Conservation (phyloP, 768 basidiomycete genomes). For the Lyophyllum atratum region DNA sequence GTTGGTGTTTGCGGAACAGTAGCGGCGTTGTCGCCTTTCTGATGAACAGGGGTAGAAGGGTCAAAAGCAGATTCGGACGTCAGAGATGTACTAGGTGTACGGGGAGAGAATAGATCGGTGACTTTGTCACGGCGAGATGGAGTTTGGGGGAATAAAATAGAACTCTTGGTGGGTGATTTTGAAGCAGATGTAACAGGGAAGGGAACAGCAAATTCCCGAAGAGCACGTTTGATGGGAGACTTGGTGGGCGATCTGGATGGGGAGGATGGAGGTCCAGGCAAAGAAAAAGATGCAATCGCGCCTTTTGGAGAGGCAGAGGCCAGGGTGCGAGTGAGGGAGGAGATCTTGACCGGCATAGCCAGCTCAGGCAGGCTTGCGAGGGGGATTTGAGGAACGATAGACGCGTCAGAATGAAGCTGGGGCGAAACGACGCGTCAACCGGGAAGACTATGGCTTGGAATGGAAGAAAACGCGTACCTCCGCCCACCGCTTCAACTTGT, state of each 20-base stretch:
- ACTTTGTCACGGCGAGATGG: slow-evolving; percentile 54
- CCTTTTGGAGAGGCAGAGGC: slow-evolving; percentile 77
- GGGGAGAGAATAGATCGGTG: slow-evolving; percentile 44
- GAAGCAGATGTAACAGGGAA: slow-evolving; percentile 46
- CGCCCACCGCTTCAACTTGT: slow-evolving; percentile 66
- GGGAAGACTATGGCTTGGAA: background rate
- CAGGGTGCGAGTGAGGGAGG: slow-evolving; percentile 68
- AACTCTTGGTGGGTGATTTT: slow-evolving; percentile 46
- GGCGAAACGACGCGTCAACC: slow-evolving; percentile 1
- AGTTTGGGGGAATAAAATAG: slow-evolving; percentile 62
- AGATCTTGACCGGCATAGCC: slow-evolving; percentile 51
- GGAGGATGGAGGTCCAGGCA: slow-evolving; percentile 41
- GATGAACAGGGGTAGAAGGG: slow-evolving; percentile 69
- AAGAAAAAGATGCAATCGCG: slow-evolving; percentile 41
- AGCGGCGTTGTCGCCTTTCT: slow-evolving; percentile 51
- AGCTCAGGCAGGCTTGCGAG: slow-evolving; percentile 67
- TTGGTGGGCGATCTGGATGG: slow-evolving; percentile 38
- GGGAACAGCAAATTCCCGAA: slow-evolving; percentile 35
- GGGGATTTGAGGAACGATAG: slow-evolving; percentile 59
- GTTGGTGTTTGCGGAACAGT: slow-evolving; percentile 71
- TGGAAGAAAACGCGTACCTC: slow-evolving; percentile 42
- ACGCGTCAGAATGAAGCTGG: slow-evolving; percentile 52
- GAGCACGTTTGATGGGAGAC: slow-evolving; percentile 38
- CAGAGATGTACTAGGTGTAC: slow-evolving; percentile 44
- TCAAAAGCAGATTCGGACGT: slow-evolving; percentile 36